A percentile compares a stretch with the other conserved stretches of the same genome.
Conservation (phyloP, 2,329 filamentous ascomycete genomes). For the Colletotrichum higginsianum region DNA sequence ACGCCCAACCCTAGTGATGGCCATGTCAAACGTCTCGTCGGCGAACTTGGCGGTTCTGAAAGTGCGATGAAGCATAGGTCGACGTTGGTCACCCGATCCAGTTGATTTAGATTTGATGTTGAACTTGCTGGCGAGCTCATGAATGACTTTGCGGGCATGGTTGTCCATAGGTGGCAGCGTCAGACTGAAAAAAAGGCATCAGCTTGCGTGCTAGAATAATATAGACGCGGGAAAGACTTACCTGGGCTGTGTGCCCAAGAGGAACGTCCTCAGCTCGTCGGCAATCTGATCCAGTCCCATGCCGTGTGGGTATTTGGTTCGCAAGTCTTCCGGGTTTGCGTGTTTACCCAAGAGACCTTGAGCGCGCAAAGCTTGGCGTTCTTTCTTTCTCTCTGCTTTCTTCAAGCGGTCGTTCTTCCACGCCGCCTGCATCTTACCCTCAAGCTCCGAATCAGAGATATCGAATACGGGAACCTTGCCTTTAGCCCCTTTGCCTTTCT, state of each 20-base stretch:
- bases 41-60: conserved; percentile 74
- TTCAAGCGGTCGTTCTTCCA: conserved; percentile 79
- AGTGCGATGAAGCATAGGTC: conserved; percentile 84
- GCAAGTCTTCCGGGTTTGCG: conserved; percentile 70
- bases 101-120: conserved; percentile 87
- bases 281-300: conserved; percentile 80
- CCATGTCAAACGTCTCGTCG: conserved; percentile 67
- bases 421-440: conserved; percentile 69
- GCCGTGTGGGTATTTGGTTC: conserved; percentile 79
- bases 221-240: neutral
- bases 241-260: conserved; percentile 64
- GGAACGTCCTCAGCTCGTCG: conserved; percentile 80
- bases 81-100: conserved; percentile 80
- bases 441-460: conserved; percentile 77
- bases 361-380: conserved; percentile 77
- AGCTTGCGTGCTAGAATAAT: neutral
- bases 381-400: conserved; percentile 79
- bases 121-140: conserved; percentile 82
- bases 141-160: conserved; percentile 81
- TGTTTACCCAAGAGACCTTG: conserved; percentile 76
- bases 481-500: conserved; percentile 75
- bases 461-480: conserved; percentile 66
- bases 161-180: conserved; percentile 89
- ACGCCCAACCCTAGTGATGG: conserved; percentile 62
- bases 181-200: conserved; percentile 63